Base-by-base conservation (phyloP, 139 green algal species). In the Ettlia oleoabundans region DNA sequence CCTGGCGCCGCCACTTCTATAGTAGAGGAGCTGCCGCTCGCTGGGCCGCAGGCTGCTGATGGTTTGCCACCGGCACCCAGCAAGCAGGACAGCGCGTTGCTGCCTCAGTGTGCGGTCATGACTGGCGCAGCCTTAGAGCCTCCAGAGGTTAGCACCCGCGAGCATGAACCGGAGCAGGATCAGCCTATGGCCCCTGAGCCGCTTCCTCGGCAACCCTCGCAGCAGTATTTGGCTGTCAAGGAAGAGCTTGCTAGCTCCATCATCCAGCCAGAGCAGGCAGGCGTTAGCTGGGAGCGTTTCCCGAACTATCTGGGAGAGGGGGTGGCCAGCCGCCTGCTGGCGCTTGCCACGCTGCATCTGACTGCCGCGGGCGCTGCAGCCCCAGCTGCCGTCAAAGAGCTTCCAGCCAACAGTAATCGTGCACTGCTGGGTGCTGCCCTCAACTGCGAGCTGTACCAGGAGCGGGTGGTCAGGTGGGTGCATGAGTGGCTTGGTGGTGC, bases 401-500 rank as follows among this genome's bases (percentile, higher is more conserved):
- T 87, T 51, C 61, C 71, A 0, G 76, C 73, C 75, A 87, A 87
- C 72, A 68, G 51, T 63, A 84, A 87, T 43, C 43, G 33, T 13
- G 63, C 84, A 37, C 62, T 87, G 67, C 75, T 87, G 42, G 82
- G 82, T 18, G 82, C 74, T 22, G 62, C 82, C 38, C 52, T n/a
- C 28, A 63, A 43, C 64, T 87, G 82, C 33, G 82, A 87, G 82
- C 64, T 87, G 26, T 87, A 87, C 63, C 82, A 87, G 51, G 82
- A 87, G 71, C 41, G 74, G 26, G 62, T 87, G 8, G 38, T 87
- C 43, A 75, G 78, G 78, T 83, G 47, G 30, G 73, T 3, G 3
- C 7, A 24, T 1, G 28, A 8, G 9, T 9, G 2, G 66, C 3
- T 2, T 9, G 15, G 47, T 15, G 13, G 47, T 10, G 13, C 15